A percentile compares a stretch with the other conserved stretches of the same genome.
phyloP scores from a whole-genome alignment of 2,329 filamentous ascomycete species.

The Diaporthe destruens region DNA sequence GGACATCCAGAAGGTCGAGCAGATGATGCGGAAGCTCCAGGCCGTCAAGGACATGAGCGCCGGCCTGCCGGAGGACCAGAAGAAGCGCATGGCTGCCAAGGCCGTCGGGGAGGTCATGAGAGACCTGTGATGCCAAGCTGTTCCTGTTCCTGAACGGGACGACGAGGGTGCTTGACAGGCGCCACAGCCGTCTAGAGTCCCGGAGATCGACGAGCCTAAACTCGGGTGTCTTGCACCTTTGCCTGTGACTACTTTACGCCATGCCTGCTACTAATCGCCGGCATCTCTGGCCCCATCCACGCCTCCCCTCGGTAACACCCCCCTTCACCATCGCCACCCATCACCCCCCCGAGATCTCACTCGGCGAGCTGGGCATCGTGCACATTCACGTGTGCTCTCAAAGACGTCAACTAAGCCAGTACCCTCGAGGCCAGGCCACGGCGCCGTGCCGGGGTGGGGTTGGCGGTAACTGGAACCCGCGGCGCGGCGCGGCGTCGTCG shows the following conservation, averaged over 20 bases:
- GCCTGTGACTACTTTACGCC: not conserved
- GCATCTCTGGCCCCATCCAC: not conserved
- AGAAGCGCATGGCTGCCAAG: constrained; percentile 70
- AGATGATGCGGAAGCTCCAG: constrained; percentile 74
- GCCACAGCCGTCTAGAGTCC: not conserved
- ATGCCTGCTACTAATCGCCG: not conserved
- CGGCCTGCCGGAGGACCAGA: constrained; percentile 71
- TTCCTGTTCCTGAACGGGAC: not conserved
- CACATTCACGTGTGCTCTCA: not conserved
- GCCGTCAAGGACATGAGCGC: constrained; percentile 71
- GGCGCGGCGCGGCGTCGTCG: not conserved
- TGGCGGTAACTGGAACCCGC: not conserved
- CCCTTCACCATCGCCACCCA: not conserved
- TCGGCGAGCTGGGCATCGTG: not conserved
- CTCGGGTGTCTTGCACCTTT: not conserved
- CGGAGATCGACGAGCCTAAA: not conserved
- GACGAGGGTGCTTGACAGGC: not conserved
- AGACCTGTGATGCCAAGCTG: constrained; percentile 57
- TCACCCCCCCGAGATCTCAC: not conserved
- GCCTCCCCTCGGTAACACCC: not conserved
- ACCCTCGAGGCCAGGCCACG: not conserved
- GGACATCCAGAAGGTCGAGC: constrained; percentile 70
- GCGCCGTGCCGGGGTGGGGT: no score
- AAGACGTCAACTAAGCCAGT: not conserved
- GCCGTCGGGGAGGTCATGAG: constrained; percentile 76